Evolutionary conservation across 768 basidiomycete species (phyloP).

Genomic region (Scleroderma citrinum): DNA sequence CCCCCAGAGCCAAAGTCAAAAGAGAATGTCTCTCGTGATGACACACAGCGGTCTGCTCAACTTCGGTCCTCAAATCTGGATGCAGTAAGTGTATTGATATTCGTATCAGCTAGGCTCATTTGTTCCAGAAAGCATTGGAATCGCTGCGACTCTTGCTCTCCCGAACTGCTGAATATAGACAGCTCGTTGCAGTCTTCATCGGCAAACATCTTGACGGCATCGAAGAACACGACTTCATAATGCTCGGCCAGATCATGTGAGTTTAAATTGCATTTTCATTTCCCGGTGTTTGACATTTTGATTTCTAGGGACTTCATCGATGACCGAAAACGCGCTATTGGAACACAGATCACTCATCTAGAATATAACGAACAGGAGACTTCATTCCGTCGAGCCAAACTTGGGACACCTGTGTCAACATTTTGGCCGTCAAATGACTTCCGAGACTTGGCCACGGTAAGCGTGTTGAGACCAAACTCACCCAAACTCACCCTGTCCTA

Average conservation of each 20-base stretch:
- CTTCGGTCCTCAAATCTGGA: background rate
- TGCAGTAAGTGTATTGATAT: background rate
- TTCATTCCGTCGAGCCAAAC: background rate
- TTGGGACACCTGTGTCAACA: no score
- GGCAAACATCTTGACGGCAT: conserved; percentile 18
- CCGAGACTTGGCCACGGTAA: no score
- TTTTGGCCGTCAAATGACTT: no score
- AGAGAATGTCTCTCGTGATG: conserved; percentile 7
- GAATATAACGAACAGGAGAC: conserved; percentile 5
- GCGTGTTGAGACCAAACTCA: no score
- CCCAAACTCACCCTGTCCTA: no score
- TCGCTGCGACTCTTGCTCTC: conserved; percentile 24
- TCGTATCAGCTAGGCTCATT: background rate
- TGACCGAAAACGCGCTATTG: conserved; percentile 35
- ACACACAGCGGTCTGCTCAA: conserved; percentile 4
- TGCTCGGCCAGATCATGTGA: conserved; percentile 39
- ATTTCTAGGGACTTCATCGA: conserved; percentile 29
- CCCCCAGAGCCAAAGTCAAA: conserved; percentile 12
- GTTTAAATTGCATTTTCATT: background rate
- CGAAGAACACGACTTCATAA: conserved; percentile 30
- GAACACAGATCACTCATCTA: conserved; percentile 25
- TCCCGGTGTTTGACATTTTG: background rate
- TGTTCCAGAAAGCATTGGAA: conserved; percentile 21
- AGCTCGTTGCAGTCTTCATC: conserved; percentile 19
- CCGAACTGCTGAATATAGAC: conserved; percentile 12